Evolutionary conservation across 495 filamentous ascomycete species (phyloP).

Genomic region (Thermochaetoides thermophila): DNA sequence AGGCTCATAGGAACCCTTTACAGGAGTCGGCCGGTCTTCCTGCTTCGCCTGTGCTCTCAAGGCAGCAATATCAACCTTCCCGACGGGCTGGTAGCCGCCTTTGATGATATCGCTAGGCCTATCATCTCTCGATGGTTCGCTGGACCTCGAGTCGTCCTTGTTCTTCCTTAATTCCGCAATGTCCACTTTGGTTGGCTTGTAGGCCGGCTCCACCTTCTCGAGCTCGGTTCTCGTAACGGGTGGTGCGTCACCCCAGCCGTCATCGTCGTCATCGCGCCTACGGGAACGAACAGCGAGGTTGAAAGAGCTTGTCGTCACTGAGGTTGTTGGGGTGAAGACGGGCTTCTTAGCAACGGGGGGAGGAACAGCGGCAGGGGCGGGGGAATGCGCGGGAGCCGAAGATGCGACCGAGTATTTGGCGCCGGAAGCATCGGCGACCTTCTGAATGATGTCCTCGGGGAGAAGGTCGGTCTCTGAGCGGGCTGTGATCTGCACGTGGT

Average conservation of each 20-base stretch:
- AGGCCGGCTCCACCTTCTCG: slow-evolving; percentile 87
- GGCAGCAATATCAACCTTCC: slow-evolving; percentile 86
- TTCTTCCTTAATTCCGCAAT: slow-evolving; percentile 61
- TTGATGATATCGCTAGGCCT: slow-evolving; percentile 50
- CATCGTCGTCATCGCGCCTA: slow-evolving; percentile 49
- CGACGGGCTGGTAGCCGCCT: slow-evolving; percentile 88
- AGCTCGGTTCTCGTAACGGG: slow-evolving; percentile 70
- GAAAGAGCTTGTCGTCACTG: slow-evolving; percentile 46
- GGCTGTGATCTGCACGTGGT: slow-evolving; percentile 93
- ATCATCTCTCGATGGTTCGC: slow-evolving; percentile 24
- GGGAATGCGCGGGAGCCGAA: slow-evolving; percentile 32
- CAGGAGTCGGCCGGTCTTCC: slow-evolving; percentile 64
- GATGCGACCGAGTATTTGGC: slow-evolving; percentile 70
- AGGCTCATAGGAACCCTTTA: slow-evolving; percentile 87
- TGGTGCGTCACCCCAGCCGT: slow-evolving; percentile 93
- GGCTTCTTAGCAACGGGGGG: slow-evolving; percentile 73
- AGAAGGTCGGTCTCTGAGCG: slow-evolving; percentile 78
- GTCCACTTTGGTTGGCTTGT: slow-evolving; percentile 87
- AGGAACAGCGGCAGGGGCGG: slow-evolving; percentile 39
- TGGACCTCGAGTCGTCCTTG: slow-evolving; percentile 44
- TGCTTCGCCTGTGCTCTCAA: slow-evolving; percentile 64
- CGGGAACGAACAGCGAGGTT: slow-evolving; percentile 45
- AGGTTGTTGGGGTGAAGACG: slow-evolving; percentile 69
- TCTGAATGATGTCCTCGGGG: slow-evolving; percentile 76
- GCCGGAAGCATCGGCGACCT: slow-evolving; percentile 91